Evolutionary conservation across 768 basidiomycete genomes (phyloP).

Genomic region (Leccinum uliginosum): DNA sequence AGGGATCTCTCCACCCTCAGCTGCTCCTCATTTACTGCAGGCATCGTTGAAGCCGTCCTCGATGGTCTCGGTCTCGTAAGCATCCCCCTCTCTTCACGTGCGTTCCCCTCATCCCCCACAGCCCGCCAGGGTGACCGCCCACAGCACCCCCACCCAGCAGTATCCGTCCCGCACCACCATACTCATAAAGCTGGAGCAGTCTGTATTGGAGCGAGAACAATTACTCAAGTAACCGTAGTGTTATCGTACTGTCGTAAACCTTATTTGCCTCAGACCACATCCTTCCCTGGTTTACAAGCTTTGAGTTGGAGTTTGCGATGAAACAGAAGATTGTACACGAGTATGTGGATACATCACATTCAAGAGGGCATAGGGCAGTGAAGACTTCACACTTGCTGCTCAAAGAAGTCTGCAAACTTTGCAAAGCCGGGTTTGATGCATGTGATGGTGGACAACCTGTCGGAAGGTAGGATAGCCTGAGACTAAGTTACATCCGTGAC

Average conservation of each 20-base stretch:
- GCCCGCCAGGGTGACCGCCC: constrained; percentile 97
- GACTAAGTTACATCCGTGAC: not conserved
- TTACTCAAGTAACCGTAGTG: not conserved
- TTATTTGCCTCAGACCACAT: not conserved
- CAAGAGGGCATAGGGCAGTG: not conserved
- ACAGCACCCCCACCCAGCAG: constrained; percentile 80
- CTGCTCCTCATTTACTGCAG: constrained; percentile 97
- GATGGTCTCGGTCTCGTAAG: constrained; percentile 92
- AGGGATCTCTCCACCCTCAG: constrained; percentile 91
- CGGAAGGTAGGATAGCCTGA: not conserved
- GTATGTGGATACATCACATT: no score
- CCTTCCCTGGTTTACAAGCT: not conserved
- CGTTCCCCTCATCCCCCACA: constrained; percentile 31
- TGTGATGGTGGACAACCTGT: not conserved
- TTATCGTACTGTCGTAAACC: not conserved
- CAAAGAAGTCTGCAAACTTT: not conserved
- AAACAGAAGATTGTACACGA: not conserved
- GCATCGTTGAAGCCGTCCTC: constrained; percentile 94
- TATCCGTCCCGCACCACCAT: constrained; percentile 89
- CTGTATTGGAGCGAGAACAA: constrained; percentile 91
- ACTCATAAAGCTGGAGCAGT: constrained; percentile 91
- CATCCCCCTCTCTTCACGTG: constrained; percentile 16
- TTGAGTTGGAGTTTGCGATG: not conserved
- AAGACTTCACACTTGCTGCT: not conserved
- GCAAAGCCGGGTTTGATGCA: not conserved